Evolutionary conservation across 148 eudicot species (phyloP).

Genomic region (Spergularia marina): DNA sequence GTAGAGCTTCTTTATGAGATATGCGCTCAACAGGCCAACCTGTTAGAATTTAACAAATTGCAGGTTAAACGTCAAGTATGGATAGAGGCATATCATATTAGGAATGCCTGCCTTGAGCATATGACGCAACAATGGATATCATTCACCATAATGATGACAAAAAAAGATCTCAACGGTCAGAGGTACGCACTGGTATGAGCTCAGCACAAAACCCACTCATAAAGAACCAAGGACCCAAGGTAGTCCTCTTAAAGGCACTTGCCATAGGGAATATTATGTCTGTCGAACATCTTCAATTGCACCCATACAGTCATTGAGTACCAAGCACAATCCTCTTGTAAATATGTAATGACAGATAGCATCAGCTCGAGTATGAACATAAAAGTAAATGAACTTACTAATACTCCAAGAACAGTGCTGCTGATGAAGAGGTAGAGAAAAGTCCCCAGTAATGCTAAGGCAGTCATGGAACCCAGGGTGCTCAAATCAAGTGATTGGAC

Average conservation of each 20-base stretch:
- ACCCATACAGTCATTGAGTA: not conserved
- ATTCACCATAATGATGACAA: not conserved
- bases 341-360: not conserved
- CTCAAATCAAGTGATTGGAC: conserved; percentile 72
- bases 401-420: conserved; percentile 72
- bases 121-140: not conserved
- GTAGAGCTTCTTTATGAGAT: conserved; percentile 74
- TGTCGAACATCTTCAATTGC: not conserved
- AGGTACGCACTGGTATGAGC: too few relatives aligned
- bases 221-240: too few relatives aligned
- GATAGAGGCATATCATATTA: not conserved
- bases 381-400: conserved; percentile 41
- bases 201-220: too few relatives aligned
- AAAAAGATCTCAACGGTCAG: not conserved
- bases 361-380: not conserved
- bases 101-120: too few relatives aligned
- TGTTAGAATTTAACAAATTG: conserved; percentile 28
- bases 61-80: conserved; percentile 19
- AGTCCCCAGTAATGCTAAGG: conserved; percentile 65
- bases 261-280: not conserved
- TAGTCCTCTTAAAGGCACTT: too few relatives aligned
- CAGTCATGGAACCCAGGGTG: conserved; percentile 38
- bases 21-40: conserved; percentile 90
- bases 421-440: conserved; percentile 69
- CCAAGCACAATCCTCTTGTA: not conserved